Base-by-base conservation (phyloP, 805 yeast species). In the Myxozyma geophila region DNA sequence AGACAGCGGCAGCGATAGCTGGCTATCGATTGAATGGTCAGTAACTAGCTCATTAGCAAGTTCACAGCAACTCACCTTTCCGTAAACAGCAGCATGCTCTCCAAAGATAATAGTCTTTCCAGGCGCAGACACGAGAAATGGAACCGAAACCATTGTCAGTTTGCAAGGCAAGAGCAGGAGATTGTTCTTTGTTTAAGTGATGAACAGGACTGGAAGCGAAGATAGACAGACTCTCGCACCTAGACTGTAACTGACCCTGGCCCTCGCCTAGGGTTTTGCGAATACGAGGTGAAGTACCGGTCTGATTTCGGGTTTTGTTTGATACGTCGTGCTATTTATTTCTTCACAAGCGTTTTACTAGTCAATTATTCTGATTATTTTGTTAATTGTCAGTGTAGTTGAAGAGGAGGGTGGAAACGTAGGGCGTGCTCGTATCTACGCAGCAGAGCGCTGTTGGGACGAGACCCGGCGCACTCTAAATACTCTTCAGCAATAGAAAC, bases 41-140 rank as follows among this genome's bases (percentile, higher is more conserved):
- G 44, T 48, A 43, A 36, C 55, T 60, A 64, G 58, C 19, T n/a
- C 19, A 50, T 9, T 8, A 37, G 23, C 33, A 21, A 33, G 10
- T 9, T 98, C 58, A 93, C 89, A 12, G 98, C 98, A 0, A 97
- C 78, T 87, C 71, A 81, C 83, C 73, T 86, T 89, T 52, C 89
- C 87, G 74, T 89, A 90, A 0, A 95, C 99, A 1, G 96, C 98
- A 7, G 98, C 89, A 73, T 95, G 99, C 74, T 95, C 99, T 23
- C 99, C 99, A 75, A 92, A 95, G 41, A 95, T 81, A 70, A 95
- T 95, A 51, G 92, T 96, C 73, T 95, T 95, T 3, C 99, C 99
- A 0, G 99, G 99, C 0, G 99, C 95, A 59, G 97, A 89, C 1
- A 91, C 90, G 56, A 85, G 76, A 74, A 92, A 90, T 19, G 91